Evolutionary conservation across 2,329 filamentous ascomycete species (phyloP), one percentile per base, ranked within the genome.

Genomic region (Aspergillus fijiensis): DNA sequence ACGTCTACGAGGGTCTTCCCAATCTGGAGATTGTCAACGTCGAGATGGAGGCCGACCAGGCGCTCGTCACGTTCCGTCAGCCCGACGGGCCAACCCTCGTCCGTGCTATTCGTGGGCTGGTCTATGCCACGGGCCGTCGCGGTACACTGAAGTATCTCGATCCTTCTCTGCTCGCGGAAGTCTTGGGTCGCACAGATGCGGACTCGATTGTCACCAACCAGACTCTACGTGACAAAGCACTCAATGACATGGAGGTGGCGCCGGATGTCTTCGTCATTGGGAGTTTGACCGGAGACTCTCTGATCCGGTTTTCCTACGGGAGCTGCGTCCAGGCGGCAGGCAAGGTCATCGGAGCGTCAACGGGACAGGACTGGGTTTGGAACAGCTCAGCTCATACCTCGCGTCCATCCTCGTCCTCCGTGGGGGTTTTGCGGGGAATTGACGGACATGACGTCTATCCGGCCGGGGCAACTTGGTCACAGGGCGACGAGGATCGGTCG

Each of bases 251-350:
- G 16, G 82, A 87, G 69, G 75, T 87, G 31, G 79, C 83, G 0
- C 76, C 72, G 0, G 72, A 80, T 49, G 76, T 87, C 31, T 86
- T 85, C 68, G 79, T 84, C 49, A 82, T 83, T 42, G 85, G 85
- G 11, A 86, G 84, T 63, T 67, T 87, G 53, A 85, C 84, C 0
- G 85, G 85, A 4, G 85, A 87, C 68, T 85, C 84, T 2, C 74
- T 87, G 3, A 82, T 87, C 27, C 77, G 85, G 1, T 85, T 86
- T 66, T 83, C 84, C 9, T 83, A 85, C 29, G 85, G 85, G 2
- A 82, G 84, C 5, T 86, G 85, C 64, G 80, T 83, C 7, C 84
- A 83, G 66, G 79, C 82, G 4, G 85, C 84, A 4, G 81, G 84
- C 4, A 81, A 78, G 61, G 79, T 87, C 21, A 76, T 82, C 29